Base-by-base conservation (phyloP, 495 filamentous ascomycete species). In the Pseudevernia furfuracea region DNA sequence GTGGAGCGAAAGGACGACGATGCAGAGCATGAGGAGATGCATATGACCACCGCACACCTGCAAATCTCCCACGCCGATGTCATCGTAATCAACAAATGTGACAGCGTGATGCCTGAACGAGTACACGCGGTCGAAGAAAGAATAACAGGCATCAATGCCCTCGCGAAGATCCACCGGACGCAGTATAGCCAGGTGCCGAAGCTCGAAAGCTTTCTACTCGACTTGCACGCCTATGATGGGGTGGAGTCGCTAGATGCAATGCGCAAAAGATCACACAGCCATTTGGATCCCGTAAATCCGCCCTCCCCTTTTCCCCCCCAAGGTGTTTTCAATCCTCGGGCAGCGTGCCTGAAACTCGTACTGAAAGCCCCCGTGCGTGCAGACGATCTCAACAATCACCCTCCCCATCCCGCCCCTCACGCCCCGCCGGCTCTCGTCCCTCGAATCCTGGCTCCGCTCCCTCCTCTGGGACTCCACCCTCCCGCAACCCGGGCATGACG, bases 61-160 rank as follows among this genome's bases (percentile, higher is more conserved):
- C 94, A 98, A 69, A 96, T 97, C 48, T 95, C 90, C 4, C 92
- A 97, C 71, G 95, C 94, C n/a, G 94, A 98, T 76, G 90, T 96
- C 21, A 82, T 98, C 25, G 83, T 98, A 48, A 82, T 98, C 53
- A 98, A 97, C 75, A 98, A 98, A 74, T 80, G 84, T n/a, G 94
- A 98, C 72, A 77, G 96, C 1, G 91, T 97, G n/a, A 82, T 82
- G 19, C 70, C 78, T 1, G 74, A 82, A 15, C 86, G 96, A 66
- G 77, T 98, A 17, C 76, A 82, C 15, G 72, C 65, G 3, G 86
- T 96, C 10, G 77, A 76, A 65, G 80, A 84, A 37, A 81, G 93
- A 43, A 83, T 97, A 49, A 73, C 77, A 41, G 84, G 89, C 21
- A 97, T 98, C 73, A 98, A 98, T 72, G 90, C 87, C 30, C 84